Percentiles rank a stretch among this genome's conserved stretches.
phyloP scores from a whole-genome alignment of 2,329 filamentous ascomycete species.

The Colletotrichum lupini region DNA sequence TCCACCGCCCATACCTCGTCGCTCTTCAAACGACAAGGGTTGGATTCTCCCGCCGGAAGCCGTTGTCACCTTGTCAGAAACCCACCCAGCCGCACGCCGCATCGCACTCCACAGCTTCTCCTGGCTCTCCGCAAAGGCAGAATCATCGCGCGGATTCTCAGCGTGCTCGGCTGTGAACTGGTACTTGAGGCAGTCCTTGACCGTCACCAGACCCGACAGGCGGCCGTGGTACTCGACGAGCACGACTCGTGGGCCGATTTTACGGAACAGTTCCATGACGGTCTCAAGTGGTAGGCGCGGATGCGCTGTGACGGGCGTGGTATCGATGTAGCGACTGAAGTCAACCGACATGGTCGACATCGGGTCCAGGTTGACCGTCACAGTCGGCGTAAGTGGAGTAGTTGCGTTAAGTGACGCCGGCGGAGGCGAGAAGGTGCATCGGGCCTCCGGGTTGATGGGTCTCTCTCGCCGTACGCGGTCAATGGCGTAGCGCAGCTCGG shows the following conservation, averaged over 20 bases:
- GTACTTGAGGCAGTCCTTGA: constrained; percentile 97
- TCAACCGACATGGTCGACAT: constrained; percentile 73
- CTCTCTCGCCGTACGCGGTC: constrained; percentile 80
- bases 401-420: constrained; percentile 41
- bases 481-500: constrained; percentile 90
- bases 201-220: constrained; percentile 87
- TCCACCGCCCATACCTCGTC: constrained; percentile 53
- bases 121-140: constrained; percentile 65
- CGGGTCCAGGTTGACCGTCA: constrained; percentile 68
- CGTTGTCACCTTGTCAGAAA: constrained; percentile 64
- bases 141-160: constrained; percentile 75
- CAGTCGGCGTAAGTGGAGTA: constrained; percentile 54
- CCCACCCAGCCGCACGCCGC: constrained; percentile 64
- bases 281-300: constrained; percentile 93
- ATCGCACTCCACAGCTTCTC: constrained; percentile 74
- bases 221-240: constrained; percentile 90
- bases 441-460: constrained; percentile 73
- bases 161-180: constrained; percentile 95
- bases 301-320: constrained; percentile 90
- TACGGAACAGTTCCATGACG: constrained; percentile 98
- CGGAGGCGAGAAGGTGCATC: constrained; percentile 77
- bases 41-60: constrained; percentile 68
- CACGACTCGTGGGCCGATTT: constrained; percentile 94
- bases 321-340: constrained; percentile 88
- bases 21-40: constrained; percentile 55